Evolutionary conservation across 768 basidiomycete species (phyloP).

Genomic region (Rhodotorula babjevae): DNA sequence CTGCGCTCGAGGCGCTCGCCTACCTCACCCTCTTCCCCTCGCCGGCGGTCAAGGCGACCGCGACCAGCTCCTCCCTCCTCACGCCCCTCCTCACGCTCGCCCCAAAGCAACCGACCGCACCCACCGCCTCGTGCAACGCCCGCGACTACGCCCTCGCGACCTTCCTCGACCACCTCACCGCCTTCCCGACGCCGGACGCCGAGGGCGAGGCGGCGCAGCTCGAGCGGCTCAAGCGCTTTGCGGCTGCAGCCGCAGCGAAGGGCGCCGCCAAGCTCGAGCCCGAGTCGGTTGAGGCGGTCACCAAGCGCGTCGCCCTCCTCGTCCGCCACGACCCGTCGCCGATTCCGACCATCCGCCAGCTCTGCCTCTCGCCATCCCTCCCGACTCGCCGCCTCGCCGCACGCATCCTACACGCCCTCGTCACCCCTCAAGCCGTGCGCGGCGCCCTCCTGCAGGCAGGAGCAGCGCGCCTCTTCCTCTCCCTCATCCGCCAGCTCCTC

Average conservation of each 20-base stretch:
- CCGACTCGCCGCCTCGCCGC: conserved; percentile 19
- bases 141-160: conserved; percentile 65
- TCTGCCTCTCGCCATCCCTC: conserved; percentile 15
- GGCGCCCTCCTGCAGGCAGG: conserved; percentile 47
- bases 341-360: conserved; percentile 45
- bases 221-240: conserved; percentile 42
- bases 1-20: conserved; percentile 79
- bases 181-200: conserved; percentile 68
- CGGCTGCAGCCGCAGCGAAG: conserved; percentile 58
- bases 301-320: conserved; percentile 7
- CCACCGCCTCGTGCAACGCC: conserved; percentile 20
- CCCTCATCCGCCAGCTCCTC: conserved; percentile 16
- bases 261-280: conserved; percentile 22
- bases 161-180: conserved; percentile 69
- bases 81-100: conserved; percentile 60
- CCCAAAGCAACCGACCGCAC: conserved; percentile 47
- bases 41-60: conserved; percentile 62
- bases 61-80: conserved; percentile 42
- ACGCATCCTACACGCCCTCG: conserved; percentile 39
- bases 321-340: conserved; percentile 11
- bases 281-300: conserved; percentile 7
- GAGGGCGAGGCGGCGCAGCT: conserved; percentile 59
- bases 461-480: conserved; percentile 52
- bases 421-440: conserved; percentile 38
- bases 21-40: conserved; percentile 65